Percentiles rank a stretch among this genome's conserved stretches.
phyloP scores from a whole-genome alignment of 805 yeast genomes.

The Candida sphagnicola region DNA sequence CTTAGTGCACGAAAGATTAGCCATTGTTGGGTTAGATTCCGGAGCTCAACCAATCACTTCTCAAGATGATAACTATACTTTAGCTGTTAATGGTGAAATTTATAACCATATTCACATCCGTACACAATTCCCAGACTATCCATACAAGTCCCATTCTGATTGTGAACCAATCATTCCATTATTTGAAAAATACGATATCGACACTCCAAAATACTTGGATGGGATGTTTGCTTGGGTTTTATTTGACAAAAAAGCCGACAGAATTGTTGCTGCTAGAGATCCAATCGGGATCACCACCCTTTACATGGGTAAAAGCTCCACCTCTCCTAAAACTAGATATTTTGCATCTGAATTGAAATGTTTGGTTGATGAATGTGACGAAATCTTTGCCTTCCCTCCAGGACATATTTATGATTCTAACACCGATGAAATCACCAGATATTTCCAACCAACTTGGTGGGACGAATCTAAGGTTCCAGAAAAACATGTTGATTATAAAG shows the following conservation, averaged over 20 bases:
- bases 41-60: conserved; percentile 98
- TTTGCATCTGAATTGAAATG: conserved; percentile 96
- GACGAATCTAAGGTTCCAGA: conserved; percentile 74
- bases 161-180: conserved; percentile 98
- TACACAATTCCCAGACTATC: conserved; percentile 66
- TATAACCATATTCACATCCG: conserved; percentile 94
- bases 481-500: conserved; percentile 65
- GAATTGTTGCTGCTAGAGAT: conserved; percentile 95
- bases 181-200: conserved; percentile 79
- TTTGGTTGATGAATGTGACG: conserved; percentile 91
- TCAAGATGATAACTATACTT: conserved; percentile 63
- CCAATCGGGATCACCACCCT: conserved; percentile 97
- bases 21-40: conserved; percentile 94
- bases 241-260: conserved; percentile 78
- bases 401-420: conserved; percentile 95
- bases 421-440: conserved; percentile 81
- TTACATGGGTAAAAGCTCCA: conserved; percentile 83
- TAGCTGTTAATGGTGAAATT: conserved; percentile 96
- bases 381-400: conserved; percentile 92
- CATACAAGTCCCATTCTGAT: conserved; percentile 82
- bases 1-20: conserved; percentile 91
- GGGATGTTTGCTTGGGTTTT: conserved; percentile 98
- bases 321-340: conserved; percentile 70
- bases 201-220: conserved; percentile 88
- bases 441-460: conserved; percentile 94